These are phyloP conservation scores for Immersiporthe knoxdaviesiana DNA, from an alignment of 2,329 filamentous ascomycete genomes.

Conservation along the genomic window DNA sequence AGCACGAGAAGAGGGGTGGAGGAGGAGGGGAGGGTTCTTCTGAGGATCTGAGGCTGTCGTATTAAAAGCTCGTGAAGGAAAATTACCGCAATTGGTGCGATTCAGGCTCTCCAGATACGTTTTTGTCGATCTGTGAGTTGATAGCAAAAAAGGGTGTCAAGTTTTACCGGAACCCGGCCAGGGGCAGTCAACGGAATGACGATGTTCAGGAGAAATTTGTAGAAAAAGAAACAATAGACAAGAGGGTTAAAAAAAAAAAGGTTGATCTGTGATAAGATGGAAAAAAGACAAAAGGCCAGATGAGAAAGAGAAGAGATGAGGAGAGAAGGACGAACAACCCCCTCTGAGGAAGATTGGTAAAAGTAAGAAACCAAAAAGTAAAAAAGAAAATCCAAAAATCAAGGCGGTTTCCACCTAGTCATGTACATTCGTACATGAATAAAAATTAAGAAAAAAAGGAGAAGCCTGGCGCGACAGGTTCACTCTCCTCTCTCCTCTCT, in stretches of 20 bases:
- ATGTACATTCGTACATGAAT: background rate
- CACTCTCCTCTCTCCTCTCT: no score
- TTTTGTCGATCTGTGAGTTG: conserved; percentile 21
- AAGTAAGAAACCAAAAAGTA: background rate
- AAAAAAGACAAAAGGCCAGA: conserved; percentile 7
- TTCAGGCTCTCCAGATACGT: conserved; percentile 9
- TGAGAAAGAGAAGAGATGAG: background rate
- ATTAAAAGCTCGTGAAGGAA: conserved; percentile 2
- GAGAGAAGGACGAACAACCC: background rate
- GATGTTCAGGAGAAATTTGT: conserved; percentile 25
- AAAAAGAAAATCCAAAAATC: background rate
- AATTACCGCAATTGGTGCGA: conserved; percentile 10
- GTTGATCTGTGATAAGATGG: background rate
- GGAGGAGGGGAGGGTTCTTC: no score
- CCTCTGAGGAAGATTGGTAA: background rate
- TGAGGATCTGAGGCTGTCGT: conserved; percentile 2
- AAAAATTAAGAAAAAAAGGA: background rate
- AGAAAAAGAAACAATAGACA: conserved; percentile 8
- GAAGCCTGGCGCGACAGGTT: background rate
- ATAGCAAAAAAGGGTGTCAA: background rate
- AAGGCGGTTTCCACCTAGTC: background rate
- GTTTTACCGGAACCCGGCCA: conserved; percentile 25
- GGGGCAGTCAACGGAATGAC: conserved; percentile 24
- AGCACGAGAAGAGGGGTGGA: background rate
- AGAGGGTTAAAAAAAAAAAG: background rate